These are phyloP conservation scores for Asterionellopsis glacialis DNA, from an alignment of 108 stramenopile genomes.

Conservation along the genomic window DNA sequence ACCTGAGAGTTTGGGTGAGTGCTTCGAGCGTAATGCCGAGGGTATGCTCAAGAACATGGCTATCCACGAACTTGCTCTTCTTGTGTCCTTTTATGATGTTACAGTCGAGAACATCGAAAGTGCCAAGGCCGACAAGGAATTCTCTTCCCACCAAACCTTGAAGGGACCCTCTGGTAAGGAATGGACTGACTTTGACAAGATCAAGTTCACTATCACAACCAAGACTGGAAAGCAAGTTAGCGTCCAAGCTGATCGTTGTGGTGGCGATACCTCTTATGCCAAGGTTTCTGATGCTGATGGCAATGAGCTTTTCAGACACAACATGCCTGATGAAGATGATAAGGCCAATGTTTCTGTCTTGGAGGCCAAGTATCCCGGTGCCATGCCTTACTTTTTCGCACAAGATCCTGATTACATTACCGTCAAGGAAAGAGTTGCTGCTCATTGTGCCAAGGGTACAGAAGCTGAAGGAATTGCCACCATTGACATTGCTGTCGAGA, in stretches of 20 bases:
- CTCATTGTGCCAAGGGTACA: conserved; percentile 62
- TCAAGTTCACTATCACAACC: conserved; percentile 92
- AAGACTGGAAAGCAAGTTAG: conserved; percentile 83
- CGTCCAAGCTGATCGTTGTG: conserved; percentile 89
- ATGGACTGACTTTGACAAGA: conserved; percentile 90
- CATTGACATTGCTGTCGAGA: conserved; percentile 87
- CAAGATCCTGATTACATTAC: conserved; percentile 96
- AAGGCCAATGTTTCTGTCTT: conserved; percentile 70
- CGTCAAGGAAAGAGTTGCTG: conserved; percentile 85
- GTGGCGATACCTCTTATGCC: conserved; percentile 79
- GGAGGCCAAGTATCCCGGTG: conserved; percentile 83
- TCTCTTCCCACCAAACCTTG: conserved; percentile 76
- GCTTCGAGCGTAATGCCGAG: conserved; percentile 91
- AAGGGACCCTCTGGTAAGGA: conserved; percentile 77
- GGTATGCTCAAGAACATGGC: conserved; percentile 97
- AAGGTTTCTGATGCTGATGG: conserved; percentile 63
- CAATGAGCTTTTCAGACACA: conserved; percentile 78
- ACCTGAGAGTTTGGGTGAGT: conserved; percentile 76
- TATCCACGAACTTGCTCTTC: conserved; percentile 86
- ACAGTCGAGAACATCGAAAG: conserved; percentile 80
- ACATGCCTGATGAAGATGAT: conserved; percentile 92
- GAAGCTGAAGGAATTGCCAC: conserved; percentile 85
- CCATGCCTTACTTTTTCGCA: conserved; percentile 93
- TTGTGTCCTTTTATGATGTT: conserved; percentile 87
- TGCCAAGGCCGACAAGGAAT: conserved; percentile 82